Conservation (phyloP, 257 asterid genomes). For the Solanum corneliomulleri region DNA sequence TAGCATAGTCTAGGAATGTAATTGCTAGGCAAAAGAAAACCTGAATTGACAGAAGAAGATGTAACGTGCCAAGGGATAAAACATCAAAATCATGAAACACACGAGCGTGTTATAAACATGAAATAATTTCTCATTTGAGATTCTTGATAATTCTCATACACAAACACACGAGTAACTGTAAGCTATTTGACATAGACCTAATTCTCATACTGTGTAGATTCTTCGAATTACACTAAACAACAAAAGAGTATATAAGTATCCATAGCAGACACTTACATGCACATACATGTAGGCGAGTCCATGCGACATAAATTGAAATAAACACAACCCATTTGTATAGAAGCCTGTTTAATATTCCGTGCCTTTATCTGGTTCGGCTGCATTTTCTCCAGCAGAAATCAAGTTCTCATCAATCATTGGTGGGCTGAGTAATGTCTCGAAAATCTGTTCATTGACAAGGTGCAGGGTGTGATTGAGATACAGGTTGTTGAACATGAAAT, state of each 20-base stretch:
- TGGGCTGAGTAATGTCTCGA: conserved; percentile 19
- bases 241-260: not conserved
- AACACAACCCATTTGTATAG: not conserved
- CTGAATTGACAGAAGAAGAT: not conserved
- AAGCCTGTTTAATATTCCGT: not conserved
- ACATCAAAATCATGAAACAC: not conserved
- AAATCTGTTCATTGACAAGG: conserved; percentile 28
- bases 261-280: not conserved
- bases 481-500: not conserved
- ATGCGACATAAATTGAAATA: not conserved
- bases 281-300: not conserved
- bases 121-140: not conserved
- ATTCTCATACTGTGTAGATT: not conserved
- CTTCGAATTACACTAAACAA: not conserved
- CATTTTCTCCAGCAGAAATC: conserved; percentile 17
- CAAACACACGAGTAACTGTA: not conserved
- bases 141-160: not conserved
- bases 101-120: not conserved
- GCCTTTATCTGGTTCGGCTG: conserved; percentile 1
- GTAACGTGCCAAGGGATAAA: not conserved
- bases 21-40: not conserved
- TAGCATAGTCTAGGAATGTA: not conserved
- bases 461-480: conserved; percentile 2
- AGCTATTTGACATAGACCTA: not conserved
- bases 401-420: conserved; percentile 18